Evolutionary conservation across 139 green algal species (phyloP).

Genomic region (Ettlia oleoabundans): DNA sequence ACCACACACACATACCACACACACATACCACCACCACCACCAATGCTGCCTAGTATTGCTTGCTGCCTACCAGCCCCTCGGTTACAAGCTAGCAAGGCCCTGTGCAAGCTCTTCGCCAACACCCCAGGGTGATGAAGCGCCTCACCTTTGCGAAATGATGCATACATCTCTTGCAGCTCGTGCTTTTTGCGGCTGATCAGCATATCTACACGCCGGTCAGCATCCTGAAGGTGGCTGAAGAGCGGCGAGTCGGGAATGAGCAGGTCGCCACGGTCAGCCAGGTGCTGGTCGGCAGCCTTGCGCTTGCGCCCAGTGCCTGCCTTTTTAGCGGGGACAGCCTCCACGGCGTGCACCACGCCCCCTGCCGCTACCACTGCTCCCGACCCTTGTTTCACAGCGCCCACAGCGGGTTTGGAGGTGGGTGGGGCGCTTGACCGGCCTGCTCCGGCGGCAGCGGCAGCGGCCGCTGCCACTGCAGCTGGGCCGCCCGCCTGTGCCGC

Average conservation of each 20-base stretch:
- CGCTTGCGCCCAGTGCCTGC: conserved; percentile 12
- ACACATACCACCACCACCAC: too few species aligned
- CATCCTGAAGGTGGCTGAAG: conserved; percentile 69
- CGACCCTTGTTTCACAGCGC: neutral
- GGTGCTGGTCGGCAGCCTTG: conserved; percentile 6
- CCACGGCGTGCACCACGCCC: neutral
- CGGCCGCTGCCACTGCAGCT: neutral
- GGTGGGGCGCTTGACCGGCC: neutral
- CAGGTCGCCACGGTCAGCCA: conserved; percentile 24
- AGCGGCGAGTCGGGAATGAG: conserved; percentile 71
- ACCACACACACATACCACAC: too few species aligned
- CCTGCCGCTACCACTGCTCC: neutral
- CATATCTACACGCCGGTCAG: conserved; percentile 68
- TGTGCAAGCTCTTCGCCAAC: too few species aligned
- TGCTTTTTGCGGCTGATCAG: conserved; percentile 65
- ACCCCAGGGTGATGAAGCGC: too few species aligned
- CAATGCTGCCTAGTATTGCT: too few species aligned
- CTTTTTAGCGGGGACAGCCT: conserved; percentile 18
- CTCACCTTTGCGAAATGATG: conserved; percentile 25
- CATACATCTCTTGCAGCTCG: conserved; percentile 67
- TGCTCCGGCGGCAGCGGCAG: neutral
- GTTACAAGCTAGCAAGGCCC: too few species aligned
- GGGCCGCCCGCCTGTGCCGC: neutral
- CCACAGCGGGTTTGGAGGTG: neutral
- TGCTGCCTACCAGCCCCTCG: too few species aligned